phyloP scores from a whole-genome alignment of 169 alveolate species.

The Hammondia hammondi region DNA sequence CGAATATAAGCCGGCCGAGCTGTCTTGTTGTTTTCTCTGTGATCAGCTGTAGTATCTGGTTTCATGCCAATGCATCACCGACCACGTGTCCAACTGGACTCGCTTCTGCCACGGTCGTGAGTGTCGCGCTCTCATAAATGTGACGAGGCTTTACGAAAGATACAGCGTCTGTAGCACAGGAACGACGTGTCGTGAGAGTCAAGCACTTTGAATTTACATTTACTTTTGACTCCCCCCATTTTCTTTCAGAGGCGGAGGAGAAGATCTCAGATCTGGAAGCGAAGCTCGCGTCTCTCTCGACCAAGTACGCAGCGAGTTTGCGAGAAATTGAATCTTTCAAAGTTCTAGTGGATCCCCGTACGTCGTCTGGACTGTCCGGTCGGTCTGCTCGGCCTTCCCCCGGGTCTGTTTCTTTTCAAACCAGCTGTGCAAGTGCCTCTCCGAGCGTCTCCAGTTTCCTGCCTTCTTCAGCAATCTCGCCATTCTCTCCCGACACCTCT shows the following conservation, averaged over 20 bases:
- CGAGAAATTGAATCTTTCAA: background rate
- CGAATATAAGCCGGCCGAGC: background rate
- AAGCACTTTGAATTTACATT: background rate
- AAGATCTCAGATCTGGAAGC: background rate
- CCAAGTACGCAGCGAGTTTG: background rate
- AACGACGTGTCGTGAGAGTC: no score
- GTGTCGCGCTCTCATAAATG: no score
- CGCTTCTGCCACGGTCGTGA: no score
- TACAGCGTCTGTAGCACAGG: no score
- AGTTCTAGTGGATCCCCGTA: background rate
- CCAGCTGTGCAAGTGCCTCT: no score
- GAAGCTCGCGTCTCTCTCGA: background rate
- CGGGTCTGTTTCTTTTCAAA: no score
- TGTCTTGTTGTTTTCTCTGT: background rate
- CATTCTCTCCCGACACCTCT: background rate
- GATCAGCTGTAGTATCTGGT: no score
- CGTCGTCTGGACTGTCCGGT: background rate
- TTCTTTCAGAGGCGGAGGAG: slow-evolving; percentile 10
- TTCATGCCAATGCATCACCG: no score
- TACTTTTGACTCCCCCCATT: background rate
- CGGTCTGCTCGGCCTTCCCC: no score
- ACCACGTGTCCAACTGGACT: no score
- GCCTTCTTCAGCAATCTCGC: background rate
- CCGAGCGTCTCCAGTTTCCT: no score
- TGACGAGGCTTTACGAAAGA: no score